phyloP scores from a whole-genome alignment of 139 green algal genomes.

The Chlorella sp. region DNA sequence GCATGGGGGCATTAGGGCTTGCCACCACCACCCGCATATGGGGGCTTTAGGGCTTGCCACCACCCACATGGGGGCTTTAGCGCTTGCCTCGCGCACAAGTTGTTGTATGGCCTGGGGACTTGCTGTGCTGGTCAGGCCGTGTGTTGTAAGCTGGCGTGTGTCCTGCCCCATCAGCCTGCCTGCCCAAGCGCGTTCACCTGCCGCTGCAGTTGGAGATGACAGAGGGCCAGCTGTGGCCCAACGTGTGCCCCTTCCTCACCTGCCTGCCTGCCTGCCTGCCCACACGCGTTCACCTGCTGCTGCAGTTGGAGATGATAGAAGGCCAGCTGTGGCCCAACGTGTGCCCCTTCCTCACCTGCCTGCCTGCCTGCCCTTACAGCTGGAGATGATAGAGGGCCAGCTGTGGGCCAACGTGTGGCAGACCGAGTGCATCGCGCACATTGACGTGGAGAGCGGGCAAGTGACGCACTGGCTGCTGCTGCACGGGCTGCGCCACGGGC shows the following conservation, averaged over 20 bases:
- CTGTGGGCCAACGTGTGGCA: slow-evolving; percentile 85
- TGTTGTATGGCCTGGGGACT: too few species aligned
- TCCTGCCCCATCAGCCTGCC: not conserved
- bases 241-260: slow-evolving; percentile 50
- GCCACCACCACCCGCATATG: too few species aligned
- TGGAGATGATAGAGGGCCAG: slow-evolving; percentile 73
- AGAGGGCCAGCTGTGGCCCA: slow-evolving; percentile 72
- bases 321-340: slow-evolving; percentile 81
- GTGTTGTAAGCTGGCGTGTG: not conserved
- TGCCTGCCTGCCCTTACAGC: slow-evolving; percentile 36
- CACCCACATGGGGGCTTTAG: too few species aligned
- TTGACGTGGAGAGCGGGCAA: slow-evolving; percentile 49
- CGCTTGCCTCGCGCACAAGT: too few species aligned
- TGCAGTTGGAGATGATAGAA: slow-evolving; percentile 75
- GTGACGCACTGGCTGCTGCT: slow-evolving; percentile 69
- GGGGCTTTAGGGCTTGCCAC: too few species aligned
- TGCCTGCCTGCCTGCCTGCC: slow-evolving; percentile 1
- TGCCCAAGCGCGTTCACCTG: not conserved
- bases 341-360: slow-evolving; percentile 24
- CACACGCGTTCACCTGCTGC: not conserved
- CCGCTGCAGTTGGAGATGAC: slow-evolving; percentile 70
- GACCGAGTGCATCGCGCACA: slow-evolving; percentile 78
- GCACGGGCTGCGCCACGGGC: slow-evolving; percentile 27
- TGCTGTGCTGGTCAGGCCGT: too few species aligned
- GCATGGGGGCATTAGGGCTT: too few species aligned